These are phyloP conservation scores for Tolypocladium pustulatum DNA, from an alignment of 2,329 filamentous ascomycete genomes.

Conservation along the genomic window DNA sequence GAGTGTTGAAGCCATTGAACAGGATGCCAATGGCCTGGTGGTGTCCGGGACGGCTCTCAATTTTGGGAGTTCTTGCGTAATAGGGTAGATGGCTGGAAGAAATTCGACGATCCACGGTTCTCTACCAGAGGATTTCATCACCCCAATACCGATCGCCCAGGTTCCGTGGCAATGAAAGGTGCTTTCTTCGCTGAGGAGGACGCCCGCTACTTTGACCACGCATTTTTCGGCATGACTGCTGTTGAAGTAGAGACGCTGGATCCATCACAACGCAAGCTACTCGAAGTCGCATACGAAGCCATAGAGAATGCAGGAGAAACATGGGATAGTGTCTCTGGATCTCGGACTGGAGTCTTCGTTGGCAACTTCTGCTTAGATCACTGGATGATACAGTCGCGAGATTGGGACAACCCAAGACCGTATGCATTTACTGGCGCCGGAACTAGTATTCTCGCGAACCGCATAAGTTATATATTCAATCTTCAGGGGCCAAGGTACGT, in stretches of 20 bases:
- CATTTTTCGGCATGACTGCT: background rate
- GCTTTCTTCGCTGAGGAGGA: background rate
- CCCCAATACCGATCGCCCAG: background rate
- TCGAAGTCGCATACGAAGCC: background rate
- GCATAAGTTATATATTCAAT: background rate
- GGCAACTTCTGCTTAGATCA: background rate
- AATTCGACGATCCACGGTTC: background rate
- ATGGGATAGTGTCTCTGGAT: background rate
- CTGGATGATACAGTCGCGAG: background rate
- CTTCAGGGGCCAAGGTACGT: background rate
- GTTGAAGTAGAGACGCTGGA: background rate
- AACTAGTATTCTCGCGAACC: background rate
- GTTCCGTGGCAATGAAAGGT: background rate
- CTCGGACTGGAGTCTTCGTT: background rate
- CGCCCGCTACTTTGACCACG: background rate
- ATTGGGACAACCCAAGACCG: background rate
- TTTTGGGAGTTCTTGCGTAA: background rate
- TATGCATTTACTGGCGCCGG: background rate
- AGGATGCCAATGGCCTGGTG: background rate
- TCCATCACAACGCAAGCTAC: background rate
- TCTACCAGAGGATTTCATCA: background rate
- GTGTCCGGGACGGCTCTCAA: background rate
- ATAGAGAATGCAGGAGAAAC: background rate
- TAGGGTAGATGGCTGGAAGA: background rate
- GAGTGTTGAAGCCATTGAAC: background rate